Evolutionary conservation across 495 filamentous ascomycete genomes (phyloP), one percentile per base, ranked within the genome.

Genomic region (Thermochaetoides thermophila): DNA sequence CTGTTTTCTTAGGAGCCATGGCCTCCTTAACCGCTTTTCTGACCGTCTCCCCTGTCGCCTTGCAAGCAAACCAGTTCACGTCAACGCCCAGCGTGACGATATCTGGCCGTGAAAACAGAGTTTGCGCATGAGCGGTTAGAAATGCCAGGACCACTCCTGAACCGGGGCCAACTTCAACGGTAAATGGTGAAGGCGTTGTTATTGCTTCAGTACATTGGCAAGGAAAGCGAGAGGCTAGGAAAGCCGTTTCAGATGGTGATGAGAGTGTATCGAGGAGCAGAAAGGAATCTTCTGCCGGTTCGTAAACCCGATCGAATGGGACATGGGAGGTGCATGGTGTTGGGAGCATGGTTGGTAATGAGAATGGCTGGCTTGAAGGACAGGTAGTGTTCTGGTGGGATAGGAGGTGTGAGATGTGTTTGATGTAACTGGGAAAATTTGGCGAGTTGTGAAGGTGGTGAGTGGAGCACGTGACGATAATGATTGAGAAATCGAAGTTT

Each of bases 251-350:
- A 9, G 68, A 49, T 7, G 59, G 25, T 3, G 76, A 76, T n/a
- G 84, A 83, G 17, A 97, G 65, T 0, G 84, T 89, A 61, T 97
- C 89, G 17, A 97, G 69, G 21, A 97, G 66, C n/a, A 97, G 72
- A 52, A 78, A 96, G 12, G 84, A 91, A 56, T 97, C 89, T 57
- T 95, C 89, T 8, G 86, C 76, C 26, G 89, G 89, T 50, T 92
- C 82, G 58, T 97, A 97, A 45, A 95, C 72, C 17, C 73, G 73
- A 50, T 79, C 64, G 55, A 83, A 84, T 35, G 80, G 70, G 35
- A 95, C 78, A 59, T 97, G 89, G 14, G 77, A 75, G 12, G 89
- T 97, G 32, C 79, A 79, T 1, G 89, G 89, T 8, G 87, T 97
- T 7, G 85, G 85, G 11, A 96, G 74, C 84, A 93, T 91, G 7